Conservation (phyloP, 1,139 yeast genomes). For the Suhomyces maxii region DNA sequence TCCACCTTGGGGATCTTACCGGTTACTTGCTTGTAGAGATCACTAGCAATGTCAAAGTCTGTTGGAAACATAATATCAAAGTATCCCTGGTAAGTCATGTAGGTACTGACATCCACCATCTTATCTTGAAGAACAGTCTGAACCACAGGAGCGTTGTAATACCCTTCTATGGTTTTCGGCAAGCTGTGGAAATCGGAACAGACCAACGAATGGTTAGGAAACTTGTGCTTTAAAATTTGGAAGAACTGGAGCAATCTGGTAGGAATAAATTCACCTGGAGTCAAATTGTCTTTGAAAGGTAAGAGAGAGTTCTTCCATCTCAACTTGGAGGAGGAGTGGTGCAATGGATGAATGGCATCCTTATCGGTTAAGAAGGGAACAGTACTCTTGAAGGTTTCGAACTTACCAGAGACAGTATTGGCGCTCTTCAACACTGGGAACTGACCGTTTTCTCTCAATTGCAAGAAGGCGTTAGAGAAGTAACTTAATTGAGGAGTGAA, state of each 20-base stretch:
- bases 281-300: constrained; percentile 68
- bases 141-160: constrained; percentile 73
- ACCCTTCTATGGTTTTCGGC: constrained; percentile 63
- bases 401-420: constrained; percentile 20
- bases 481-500: constrained; percentile 68
- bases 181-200: constrained; percentile 73
- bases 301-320: constrained; percentile 31
- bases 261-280: constrained; percentile 81
- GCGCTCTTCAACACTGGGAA: constrained; percentile 32
- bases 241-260: constrained; percentile 70
- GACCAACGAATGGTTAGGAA: constrained; percentile 74
- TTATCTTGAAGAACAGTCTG: constrained; percentile 71
- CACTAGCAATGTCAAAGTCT: constrained; percentile 63
- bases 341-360: constrained; percentile 41
- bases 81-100: constrained; percentile 80
- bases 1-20: constrained; percentile 59
- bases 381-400: constrained; percentile 28
- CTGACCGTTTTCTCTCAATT: constrained; percentile 51
- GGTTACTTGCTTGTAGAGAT: constrained; percentile 62
- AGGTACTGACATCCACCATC: constrained; percentile 70
- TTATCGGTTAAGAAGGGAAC: constrained; percentile 33
- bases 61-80: constrained; percentile 90
- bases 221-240: constrained; percentile 59
- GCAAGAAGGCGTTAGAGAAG: constrained; percentile 56
- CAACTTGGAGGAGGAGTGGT: constrained; percentile 36